Evolutionary conservation across 23 red algal species (phyloP), one percentile per base, ranked within the genome.

Genomic region (Gracilaria caudata): DNA sequence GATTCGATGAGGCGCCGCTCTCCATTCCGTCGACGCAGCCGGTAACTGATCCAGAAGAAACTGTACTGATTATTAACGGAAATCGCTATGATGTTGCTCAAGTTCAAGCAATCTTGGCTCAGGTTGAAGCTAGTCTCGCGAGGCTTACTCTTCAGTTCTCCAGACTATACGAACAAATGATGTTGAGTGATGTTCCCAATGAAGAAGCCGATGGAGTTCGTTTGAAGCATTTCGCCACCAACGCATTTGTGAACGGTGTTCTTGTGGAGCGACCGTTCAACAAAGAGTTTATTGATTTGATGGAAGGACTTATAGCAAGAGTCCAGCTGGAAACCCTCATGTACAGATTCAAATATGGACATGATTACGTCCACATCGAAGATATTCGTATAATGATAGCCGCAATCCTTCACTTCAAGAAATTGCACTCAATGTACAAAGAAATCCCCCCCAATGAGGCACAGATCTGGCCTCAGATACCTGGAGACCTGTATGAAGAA

Each of bases 121-220:
- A 75, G 43, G 70, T 75, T 43, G 70, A 75, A 26, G 70, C 70
- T 46, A 75, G 70, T 30, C 70, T 75, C 43, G 70, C 39, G 0
- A 75, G 25, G 24, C 70, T 75, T 40, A 75, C 70, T 26, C 70
- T 75, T 43, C 70, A 75, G 19, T 75, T 75, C 19, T 75, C 70
- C 9, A 75, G 43, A 36, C 37, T 75, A 1, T 75, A 75, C 26
- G 70, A 75, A 21, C 70, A 75, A 17, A 75, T 75, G 70, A 75
- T 75, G 70, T 40, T 75, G 16, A 75, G 70, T 20, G 70, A 75
- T n/a, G 40, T 28, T 46, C 70, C 70, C 11, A 75, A 75, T 29
- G 70, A 75, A 75, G 70, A 75, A 75, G 70, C 70, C 14, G 70
- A 75, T 75, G 70, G 70, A 49, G 38, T 75, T 14, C 70, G 70